Base-by-base conservation (phyloP, 257 asterid species). In the Solanum sitiens region DNA sequence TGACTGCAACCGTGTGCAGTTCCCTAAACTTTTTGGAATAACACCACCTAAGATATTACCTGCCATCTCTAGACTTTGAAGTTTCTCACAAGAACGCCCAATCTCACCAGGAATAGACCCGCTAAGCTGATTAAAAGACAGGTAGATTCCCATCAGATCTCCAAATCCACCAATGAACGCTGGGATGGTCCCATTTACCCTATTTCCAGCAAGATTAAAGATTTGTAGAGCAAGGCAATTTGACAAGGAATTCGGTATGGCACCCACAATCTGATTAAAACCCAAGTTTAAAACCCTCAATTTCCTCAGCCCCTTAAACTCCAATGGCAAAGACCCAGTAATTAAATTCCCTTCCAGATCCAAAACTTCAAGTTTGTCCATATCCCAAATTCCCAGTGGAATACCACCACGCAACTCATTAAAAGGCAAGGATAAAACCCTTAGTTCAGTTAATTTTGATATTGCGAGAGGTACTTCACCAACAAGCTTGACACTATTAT, bases 331-430 rank as follows among this genome's bases (percentile, higher is more conserved):
- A 40, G 88, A 76, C 61, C 98, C 98, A 7, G 93, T 89, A 61
- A 97, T 42, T 61, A 56, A 91, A 91, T 97, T 97, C 89, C 98
- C 99, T 74, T 97, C 99, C 8, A 97, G 98, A 90, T 97, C 98
- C 91, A 95, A 94, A 87, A 97, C 98, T 90, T 97, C 98, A 37
- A 97, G 96, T 59, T 95, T 95, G 47, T 93, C 98, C 98, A 95
- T 92, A 27, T 90, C 93, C 98, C 98, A 97, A 71, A 97, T 84
- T 59, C 90, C 96, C 39, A 15, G 74, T 50, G 98, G 98, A 83
- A 97, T 94, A 70, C 88, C 98, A 83, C 98, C 99, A 86, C 91
- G 88, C 70, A 97, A 89, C 84, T 94, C 97, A 88, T 97, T 95
- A 87, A 94, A 97, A 56, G 99, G 96, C 72, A 95, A 88, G 0